Conservation (phyloP, 2,329 filamentous ascomycete species). For the Acrodontium crateriforme region DNA sequence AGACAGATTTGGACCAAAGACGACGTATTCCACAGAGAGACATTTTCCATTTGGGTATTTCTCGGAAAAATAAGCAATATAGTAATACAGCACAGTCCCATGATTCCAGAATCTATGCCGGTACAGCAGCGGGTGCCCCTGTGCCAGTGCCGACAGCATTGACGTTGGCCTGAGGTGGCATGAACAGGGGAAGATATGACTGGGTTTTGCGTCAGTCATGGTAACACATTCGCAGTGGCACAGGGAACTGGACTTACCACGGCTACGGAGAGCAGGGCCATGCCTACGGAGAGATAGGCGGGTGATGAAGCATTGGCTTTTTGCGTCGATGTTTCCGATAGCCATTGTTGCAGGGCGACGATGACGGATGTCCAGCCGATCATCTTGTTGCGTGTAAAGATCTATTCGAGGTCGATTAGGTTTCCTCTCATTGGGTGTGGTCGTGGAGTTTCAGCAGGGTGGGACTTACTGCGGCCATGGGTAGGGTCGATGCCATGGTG, state of each 20-base stretch:
- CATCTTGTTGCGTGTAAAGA: slow-evolving; percentile 33
- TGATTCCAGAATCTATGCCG: not conserved
- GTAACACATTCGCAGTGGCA: slow-evolving; percentile 26
- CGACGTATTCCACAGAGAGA: too few species aligned
- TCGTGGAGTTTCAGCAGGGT: too few species aligned
- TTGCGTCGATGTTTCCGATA: slow-evolving; percentile 57
- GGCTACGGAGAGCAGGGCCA: slow-evolving; percentile 44
- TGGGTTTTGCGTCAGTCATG: slow-evolving; percentile 18
- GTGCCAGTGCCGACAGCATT: slow-evolving; percentile 6
- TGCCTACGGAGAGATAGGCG: slow-evolving; percentile 59
- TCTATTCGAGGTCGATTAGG: slow-evolving; percentile 8
- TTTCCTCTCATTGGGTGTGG: not conserved
- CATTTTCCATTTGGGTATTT: too few species aligned
- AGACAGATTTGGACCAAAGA: too few species aligned
- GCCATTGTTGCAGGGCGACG: slow-evolving; percentile 62
- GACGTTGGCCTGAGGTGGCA: slow-evolving; percentile 37
- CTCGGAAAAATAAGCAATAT: too few species aligned
- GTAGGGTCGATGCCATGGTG: slow-evolving; percentile 62
- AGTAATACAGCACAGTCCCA: too few species aligned
- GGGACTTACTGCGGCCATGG: slow-evolving; percentile 70
- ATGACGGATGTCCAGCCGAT: slow-evolving; percentile 60
- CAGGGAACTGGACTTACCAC: slow-evolving; percentile 23
- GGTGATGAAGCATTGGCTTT: slow-evolving; percentile 55
- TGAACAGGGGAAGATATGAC: slow-evolving; percentile 49
- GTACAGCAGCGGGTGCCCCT: slow-evolving; percentile 7